Evolutionary conservation across 495 filamentous ascomycete genomes (phyloP), one percentile per base, ranked within the genome.

Genomic region (Penicillium arizonense): DNA sequence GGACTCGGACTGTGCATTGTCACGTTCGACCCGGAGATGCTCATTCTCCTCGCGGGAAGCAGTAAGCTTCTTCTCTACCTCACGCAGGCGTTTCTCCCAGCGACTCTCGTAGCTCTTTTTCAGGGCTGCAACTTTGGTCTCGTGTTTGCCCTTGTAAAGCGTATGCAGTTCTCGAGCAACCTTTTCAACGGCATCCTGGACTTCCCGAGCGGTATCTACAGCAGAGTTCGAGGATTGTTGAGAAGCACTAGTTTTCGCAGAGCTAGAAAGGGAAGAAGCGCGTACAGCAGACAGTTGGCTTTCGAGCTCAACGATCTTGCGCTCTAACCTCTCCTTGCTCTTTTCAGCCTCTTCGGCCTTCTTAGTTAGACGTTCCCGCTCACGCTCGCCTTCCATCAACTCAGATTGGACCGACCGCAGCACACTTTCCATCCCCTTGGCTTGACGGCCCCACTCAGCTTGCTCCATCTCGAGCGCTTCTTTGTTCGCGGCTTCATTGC

Each of bases 131-230:
- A 97, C 92, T 72, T 98, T 98, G 41, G 84, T 87, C 73, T 96
- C 92, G 64, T 98, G 95, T 65, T 98, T 98, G 64, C 83, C 80
- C 72, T 96, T 97, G 77, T 98, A 98, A n/a, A 96, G 78, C 0
- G 82, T 78, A 62, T 98, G 94, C 21, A 97, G 78, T 60, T 98
- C 94, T 10, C 87, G 81, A 3, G 89, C 92, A 26, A 96, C 89
- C 52, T 87, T 88, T 68, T 92, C 89, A n/a, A 97, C 89, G 13
- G 95, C 93, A 33, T 90, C 84, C 57, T 96, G 90, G 16, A 91
- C 84, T 36, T 78, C 76, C 0, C 73, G 77, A 7, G 75, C 71
- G 13, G 75, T 72, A 13, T 71, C 69, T 35, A 72, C 70, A 7
- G 70, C 65, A 2, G 61, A 61, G 9, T 61, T 61, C 6, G 56